Evolutionary conservation across 192 early-diverging fungal species (phyloP).

Genomic region (Backusella morwellensis): DNA sequence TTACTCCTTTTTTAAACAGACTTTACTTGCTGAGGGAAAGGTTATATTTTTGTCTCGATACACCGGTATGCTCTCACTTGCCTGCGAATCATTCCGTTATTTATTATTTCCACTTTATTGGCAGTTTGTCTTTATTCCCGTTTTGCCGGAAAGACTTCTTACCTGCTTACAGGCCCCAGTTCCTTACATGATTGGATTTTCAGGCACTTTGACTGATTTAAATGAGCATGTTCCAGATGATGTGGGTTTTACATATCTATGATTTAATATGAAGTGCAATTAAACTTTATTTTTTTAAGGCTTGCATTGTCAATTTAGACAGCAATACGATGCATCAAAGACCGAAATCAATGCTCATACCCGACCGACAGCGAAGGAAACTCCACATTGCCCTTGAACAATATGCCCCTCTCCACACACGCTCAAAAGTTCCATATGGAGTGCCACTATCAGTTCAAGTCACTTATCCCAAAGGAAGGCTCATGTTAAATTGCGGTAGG

Average conservation of each 20-base stretch:
- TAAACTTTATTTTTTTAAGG: conserved; percentile 27
- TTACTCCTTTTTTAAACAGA: conserved; percentile 18
- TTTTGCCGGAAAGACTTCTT: conserved; percentile 64
- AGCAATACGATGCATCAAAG: conserved; percentile 55
- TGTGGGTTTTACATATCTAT: conserved; percentile 36
- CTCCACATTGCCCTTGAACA: conserved; percentile 57
- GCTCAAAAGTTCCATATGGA: conserved; percentile 43
- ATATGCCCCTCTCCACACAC: conserved; percentile 43
- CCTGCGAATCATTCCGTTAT: conserved; percentile 59
- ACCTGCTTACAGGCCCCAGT: conserved; percentile 64
- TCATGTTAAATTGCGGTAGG: conserved; percentile 37
- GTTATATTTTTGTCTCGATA: conserved; percentile 69
- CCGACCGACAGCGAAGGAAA: conserved; percentile 62
- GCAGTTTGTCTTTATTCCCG: conserved; percentile 78
- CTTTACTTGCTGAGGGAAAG: conserved; percentile 64
- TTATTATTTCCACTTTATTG: conserved; percentile 73
- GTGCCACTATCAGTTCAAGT: conserved; percentile 56
- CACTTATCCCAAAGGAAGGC: conserved; percentile 57
- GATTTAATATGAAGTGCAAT: background rate
- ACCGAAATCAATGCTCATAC: conserved; percentile 45
- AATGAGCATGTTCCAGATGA: conserved; percentile 60
- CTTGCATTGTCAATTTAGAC: conserved; percentile 70
- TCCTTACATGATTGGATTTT: conserved; percentile 76
- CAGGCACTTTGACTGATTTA: conserved; percentile 47
- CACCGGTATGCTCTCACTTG: conserved; percentile 67